A percentile compares a stretch with the other conserved stretches of the same genome.
Conservation (phyloP, 116 monocot species). For the Iris pallida region DNA sequence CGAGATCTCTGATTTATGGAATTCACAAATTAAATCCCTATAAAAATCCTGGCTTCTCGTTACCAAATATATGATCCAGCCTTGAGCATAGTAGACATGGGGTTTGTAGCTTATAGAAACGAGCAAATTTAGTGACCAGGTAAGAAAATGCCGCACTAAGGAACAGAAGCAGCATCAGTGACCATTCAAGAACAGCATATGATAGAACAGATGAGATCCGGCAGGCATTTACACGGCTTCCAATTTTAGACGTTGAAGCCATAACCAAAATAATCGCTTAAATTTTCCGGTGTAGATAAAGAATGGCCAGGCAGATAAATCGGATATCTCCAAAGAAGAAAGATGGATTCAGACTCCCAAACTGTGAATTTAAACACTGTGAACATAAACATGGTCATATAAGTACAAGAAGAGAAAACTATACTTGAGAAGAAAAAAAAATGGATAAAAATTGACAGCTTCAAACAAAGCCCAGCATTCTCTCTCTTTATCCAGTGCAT, state of each 20-base stretch:
- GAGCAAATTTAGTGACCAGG: constrained; percentile 60
- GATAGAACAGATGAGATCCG: constrained; percentile 39
- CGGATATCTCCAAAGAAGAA: too few relatives aligned
- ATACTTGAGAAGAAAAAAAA: too few relatives aligned
- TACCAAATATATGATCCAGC: constrained; percentile 61
- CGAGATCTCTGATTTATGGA: constrained; percentile 76
- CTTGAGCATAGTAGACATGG: constrained; percentile 95
- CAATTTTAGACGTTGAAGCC: background rate
- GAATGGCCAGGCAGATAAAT: too few relatives aligned
- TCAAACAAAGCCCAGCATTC: too few relatives aligned
- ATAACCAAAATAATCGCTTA: background rate
- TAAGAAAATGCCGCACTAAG: constrained; percentile 57
- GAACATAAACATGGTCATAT: too few relatives aligned
- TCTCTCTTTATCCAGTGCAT: too few relatives aligned
- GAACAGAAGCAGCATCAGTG: constrained; percentile 68
- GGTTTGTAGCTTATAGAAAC: constrained; percentile 51
- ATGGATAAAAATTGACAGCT: too few relatives aligned
- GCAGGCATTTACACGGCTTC: background rate
- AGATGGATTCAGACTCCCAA: too few relatives aligned
- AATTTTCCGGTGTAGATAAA: too few relatives aligned
- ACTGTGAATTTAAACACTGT: too few relatives aligned
- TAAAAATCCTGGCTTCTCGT: constrained; percentile 51
- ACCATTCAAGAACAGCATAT: constrained; percentile 75
- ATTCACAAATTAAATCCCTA: constrained; percentile 54
- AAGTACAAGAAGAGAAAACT: too few relatives aligned